These are phyloP conservation scores for Sclerospora graminicola DNA, from an alignment of 352 stramenopile species.

Conservation along the genomic window DNA sequence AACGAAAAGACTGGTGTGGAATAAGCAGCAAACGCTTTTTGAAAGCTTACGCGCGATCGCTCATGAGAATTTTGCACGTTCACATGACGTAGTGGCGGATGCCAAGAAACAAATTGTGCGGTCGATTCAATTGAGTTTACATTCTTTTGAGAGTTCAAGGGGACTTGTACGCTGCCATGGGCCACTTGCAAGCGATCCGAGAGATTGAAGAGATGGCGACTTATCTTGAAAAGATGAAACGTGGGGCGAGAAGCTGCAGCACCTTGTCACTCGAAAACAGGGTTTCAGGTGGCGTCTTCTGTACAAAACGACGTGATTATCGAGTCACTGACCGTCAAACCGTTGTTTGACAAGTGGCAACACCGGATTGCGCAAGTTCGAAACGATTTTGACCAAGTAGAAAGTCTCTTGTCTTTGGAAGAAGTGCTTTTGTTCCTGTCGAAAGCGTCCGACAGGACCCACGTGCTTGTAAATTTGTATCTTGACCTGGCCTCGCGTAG, in stretches of 20 bases:
- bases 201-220: conserved; percentile 45
- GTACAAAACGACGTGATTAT: neutral
- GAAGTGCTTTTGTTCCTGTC: conserved; percentile 43
- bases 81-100: conserved; percentile 21
- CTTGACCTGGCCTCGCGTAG: conserved; percentile 43
- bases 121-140: conserved; percentile 46
- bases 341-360: conserved; percentile 38
- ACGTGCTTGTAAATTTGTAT: conserved; percentile 41
- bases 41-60: conserved; percentile 46
- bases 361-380: conserved; percentile 27
- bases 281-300: no score
- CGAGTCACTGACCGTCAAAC: conserved; percentile 2
- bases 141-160: conserved; percentile 59
- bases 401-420: conserved; percentile 52
- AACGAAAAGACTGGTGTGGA: conserved; percentile 10
- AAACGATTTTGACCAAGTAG: conserved; percentile 44
- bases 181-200: conserved; percentile 45
- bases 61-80: conserved; percentile 32
- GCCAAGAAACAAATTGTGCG: conserved; percentile 45
- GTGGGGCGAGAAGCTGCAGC: neutral
- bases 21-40: conserved; percentile 42
- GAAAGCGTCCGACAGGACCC: conserved; percentile 9
- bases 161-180: conserved; percentile 42
- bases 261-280: no score
- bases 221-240: conserved; percentile 4